phyloP scores from a whole-genome alignment of 345 rosid species.

The Eucalyptus cladocalyx region DNA sequence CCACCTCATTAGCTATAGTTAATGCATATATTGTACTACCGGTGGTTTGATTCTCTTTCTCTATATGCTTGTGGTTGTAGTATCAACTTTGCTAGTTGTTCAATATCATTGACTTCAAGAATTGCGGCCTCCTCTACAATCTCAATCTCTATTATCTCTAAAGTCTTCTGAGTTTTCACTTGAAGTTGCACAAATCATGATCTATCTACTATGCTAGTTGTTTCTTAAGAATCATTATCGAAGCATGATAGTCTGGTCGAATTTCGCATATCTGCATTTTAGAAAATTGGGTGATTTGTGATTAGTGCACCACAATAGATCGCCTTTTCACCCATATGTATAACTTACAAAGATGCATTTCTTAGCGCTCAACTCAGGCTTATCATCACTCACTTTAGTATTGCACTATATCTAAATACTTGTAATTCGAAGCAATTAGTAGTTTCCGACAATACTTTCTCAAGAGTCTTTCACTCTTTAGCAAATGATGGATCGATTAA shows the following conservation, averaged over 20 bases:
- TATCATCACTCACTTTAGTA: neutral
- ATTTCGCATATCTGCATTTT: accelerated
- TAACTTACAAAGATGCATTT: neutral
- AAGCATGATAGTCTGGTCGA: accelerated
- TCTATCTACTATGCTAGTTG: neutral
- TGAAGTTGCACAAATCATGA: neutral
- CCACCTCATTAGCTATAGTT: neutral
- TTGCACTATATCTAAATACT: neutral
- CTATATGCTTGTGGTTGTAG: neutral
- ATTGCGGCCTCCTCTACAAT: no score
- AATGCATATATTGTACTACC: no score
- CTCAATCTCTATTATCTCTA: no score
- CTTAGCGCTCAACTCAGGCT: neutral
- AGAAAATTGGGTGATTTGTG: neutral
- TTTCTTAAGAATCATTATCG: accelerated
- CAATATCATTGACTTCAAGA: no score
- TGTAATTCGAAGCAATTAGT: accelerated
- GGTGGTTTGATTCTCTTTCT: neutral
- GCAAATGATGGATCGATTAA: neutral
- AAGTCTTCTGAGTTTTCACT: neutral
- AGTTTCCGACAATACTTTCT: accelerated
- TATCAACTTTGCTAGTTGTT: neutral
- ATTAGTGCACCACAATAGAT: neutral
- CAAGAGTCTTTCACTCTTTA: neutral
- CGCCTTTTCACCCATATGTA: neutral